Evolutionary conservation across 225 moss, liverwort and hornwort genomes (phyloP).

Genomic region (Marchantia paleacea): DNA sequence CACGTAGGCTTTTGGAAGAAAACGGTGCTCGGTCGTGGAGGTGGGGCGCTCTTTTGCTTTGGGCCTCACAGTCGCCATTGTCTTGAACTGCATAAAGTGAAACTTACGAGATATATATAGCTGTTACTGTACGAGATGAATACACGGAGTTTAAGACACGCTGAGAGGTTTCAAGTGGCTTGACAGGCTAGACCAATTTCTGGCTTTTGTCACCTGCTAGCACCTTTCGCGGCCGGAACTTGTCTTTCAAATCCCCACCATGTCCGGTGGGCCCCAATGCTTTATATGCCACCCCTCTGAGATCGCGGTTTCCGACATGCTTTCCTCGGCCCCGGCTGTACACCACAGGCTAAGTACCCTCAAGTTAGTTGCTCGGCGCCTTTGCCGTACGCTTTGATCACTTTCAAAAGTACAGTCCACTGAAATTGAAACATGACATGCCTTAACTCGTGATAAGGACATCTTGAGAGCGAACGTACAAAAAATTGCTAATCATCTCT

Average conservation of each 20-base stretch:
- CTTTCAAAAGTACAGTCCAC: neutral
- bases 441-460: neutral
- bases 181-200: neutral
- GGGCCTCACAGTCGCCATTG: neutral
- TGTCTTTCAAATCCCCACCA: neutral
- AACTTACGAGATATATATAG: neutral
- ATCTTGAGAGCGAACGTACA: neutral
- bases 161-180: neutral
- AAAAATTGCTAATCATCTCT: no score
- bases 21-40: neutral
- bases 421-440: neutral
- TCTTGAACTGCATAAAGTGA: neutral
- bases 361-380: neutral
- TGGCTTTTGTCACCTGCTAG: neutral
- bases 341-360: neutral
- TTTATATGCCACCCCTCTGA: neutral
- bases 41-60: neutral
- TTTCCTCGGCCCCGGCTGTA: neutral
- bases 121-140: neutral
- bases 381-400: neutral
- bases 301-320: neutral
- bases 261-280: neutral
- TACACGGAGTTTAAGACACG: neutral
- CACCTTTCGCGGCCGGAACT: neutral
- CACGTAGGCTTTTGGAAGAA: neutral